Base-by-base conservation (phyloP, 2,329 filamentous ascomycete genomes). In the Trichoderma polysporum region DNA sequence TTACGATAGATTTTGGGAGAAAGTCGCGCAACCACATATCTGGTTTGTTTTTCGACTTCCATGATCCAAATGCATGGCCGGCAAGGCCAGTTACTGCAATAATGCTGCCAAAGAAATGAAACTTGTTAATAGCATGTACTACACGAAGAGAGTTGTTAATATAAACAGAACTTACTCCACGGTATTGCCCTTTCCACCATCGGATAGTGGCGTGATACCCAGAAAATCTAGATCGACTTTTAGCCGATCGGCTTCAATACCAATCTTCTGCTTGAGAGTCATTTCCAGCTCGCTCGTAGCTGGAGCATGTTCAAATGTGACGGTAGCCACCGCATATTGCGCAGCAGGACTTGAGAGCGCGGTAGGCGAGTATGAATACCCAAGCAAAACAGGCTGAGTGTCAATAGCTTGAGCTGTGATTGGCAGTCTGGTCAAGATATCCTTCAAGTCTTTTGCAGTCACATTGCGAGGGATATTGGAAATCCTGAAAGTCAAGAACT, bases 21-120 rank as follows among this genome's bases (percentile, higher is more conserved):
- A 67, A 76, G 53, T 77, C 74, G 13, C 73, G 70, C 15, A 77
- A 61, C 76, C 74, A 77, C 54, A 77, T 66, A 7, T 75, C 62
- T 15, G 73, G 53, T 13, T 69, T 69, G 19, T 39, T 60, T 15
- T 68, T 60, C 3, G 73, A 71, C 64, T 73, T 77, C 72, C 73
- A 77, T 5, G 73, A 74, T 6, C 73, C 72, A 25, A 77, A 59
- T 2, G 75, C 67, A 56, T 77, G 72, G 56, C 74, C 72, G n/a
- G 66, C 71, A 8, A 77, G 73, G 33, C 74, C 73, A 0, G 73
- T 69, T 17, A 77, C 72, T 13, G 74, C 74, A 37, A 77, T 70
- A 2, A 76, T 64, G 58, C 74, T 76, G 22, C 13, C 0, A 35
- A 2, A 10, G 8, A 45, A 35, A 45, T 19, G 5, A 5, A 41